phyloP scores from a whole-genome alignment of 176 grass and related monocot genomes.

The Guadua angustifolia region DNA sequence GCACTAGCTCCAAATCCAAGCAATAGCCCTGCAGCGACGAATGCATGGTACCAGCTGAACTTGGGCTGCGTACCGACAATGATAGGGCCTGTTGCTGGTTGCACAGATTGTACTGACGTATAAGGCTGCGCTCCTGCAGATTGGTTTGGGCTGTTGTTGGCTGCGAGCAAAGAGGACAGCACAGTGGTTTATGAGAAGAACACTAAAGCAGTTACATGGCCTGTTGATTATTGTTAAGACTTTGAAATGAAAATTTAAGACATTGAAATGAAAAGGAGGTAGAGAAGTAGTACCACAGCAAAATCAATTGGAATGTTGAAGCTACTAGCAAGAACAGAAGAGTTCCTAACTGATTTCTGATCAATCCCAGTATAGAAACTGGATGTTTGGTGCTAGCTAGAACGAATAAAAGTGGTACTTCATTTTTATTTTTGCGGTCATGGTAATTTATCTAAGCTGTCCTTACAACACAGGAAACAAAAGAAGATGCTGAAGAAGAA shows the following conservation, averaged over 20 bases:
- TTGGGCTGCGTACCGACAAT: slow-evolving; percentile 25
- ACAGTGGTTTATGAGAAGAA: neutral
- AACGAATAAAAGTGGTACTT: neutral
- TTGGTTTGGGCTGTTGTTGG: slow-evolving; percentile 8
- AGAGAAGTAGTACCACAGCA: neutral
- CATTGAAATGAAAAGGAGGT: neutral
- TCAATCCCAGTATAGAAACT: neutral
- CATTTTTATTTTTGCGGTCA: neutral
- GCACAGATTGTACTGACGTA: slow-evolving; percentile 25
- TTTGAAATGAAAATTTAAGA: too few species aligned
- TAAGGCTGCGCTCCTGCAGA: slow-evolving; percentile 35
- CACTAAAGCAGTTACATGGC: neutral
- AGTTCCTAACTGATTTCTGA: neutral
- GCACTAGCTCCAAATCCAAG: slow-evolving; percentile 74
- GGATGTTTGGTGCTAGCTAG: neutral
- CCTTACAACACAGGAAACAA: neutral
- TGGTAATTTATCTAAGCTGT: neutral
- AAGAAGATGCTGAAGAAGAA: neutral
- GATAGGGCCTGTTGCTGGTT: slow-evolving; percentile 36
- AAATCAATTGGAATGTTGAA: neutral
- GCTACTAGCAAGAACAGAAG: neutral
- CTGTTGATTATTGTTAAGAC: neutral
- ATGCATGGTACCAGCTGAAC: slow-evolving; percentile 76
- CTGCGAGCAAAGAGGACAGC: slow-evolving; percentile 36
- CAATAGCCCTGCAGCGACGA: slow-evolving; percentile 66